Conservation (phyloP, 192 early-diverging fungal genomes). For the Endogone sp. region DNA sequence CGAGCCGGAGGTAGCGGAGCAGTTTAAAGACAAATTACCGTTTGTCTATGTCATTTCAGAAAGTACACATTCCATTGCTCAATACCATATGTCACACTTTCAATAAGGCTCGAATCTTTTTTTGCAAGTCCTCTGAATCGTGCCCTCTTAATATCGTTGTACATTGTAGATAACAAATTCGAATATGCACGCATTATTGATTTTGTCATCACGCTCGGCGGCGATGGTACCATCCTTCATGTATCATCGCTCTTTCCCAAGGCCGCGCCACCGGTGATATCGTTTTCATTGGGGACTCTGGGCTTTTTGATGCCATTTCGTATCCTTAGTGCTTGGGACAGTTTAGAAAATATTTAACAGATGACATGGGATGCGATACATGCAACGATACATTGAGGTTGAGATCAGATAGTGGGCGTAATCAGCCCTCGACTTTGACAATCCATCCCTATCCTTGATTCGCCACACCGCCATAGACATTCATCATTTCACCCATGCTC, state of each 20-base stretch:
- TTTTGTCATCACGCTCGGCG: constrained; percentile 89
- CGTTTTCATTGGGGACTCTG: constrained; percentile 90
- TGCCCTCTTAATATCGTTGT: constrained; percentile 13
- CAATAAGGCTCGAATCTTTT: background rate
- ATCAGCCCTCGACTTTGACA: background rate
- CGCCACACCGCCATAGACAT: too few relatives aligned
- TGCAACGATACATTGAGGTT: too few relatives aligned
- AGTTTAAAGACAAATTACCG: constrained; percentile 46
- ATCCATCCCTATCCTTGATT: background rate
- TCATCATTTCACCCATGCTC: constrained; percentile 49
- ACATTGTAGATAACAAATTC: constrained; percentile 21
- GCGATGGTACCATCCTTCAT: constrained; percentile 91
- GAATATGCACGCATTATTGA: constrained; percentile 74
- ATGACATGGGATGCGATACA: background rate
- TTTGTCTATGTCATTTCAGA: constrained; percentile 50
- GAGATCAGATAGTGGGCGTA: too few relatives aligned
- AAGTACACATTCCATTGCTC: constrained; percentile 20
- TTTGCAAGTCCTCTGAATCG: too few relatives aligned
- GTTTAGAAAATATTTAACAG: background rate
- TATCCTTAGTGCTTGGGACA: constrained; percentile 13
- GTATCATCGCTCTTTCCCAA: constrained; percentile 74
- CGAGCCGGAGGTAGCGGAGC: constrained; percentile 57
- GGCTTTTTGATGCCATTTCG: constrained; percentile 88
- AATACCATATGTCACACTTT: background rate
- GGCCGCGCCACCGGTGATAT: constrained; percentile 81